Evolutionary conservation across 768 basidiomycete species (phyloP), one percentile per base, ranked within the genome.

Genomic region (Daedaleopsis sinensis): DNA sequence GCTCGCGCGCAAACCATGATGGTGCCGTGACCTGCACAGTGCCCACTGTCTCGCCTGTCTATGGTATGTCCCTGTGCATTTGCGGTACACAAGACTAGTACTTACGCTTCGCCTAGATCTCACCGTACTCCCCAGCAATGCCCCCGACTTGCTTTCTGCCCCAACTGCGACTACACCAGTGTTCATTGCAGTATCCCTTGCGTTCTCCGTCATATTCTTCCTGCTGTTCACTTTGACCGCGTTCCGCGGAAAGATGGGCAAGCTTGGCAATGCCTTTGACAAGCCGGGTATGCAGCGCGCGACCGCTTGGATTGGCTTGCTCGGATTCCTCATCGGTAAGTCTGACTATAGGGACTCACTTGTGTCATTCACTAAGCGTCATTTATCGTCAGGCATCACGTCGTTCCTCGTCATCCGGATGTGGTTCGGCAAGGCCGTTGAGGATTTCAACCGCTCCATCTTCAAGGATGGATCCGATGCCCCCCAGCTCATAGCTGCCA

Each of bases 371-470:
- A 16, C 4, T 19, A 8, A 19, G 5, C 23, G 13, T 19, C n/a
- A 10, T 24, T 36, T 15, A n/a, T 35, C 52, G 38, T 53, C 56
- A 91, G 90, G 90, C 15, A 72, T 90, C 59, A 85, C 84, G 3
- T 78, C 88, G 10, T 89, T 90, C 76, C 78, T 91, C 19, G 80
- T 93, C 60, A 74, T 89, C 55, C 84, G 89, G 62, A 89, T 93
- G 83, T 91, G 87, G 84, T 91, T 91, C 63, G 89, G 87, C 19
- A 91, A 92, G 72, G 85, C 90, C 2, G 84, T 87, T 0, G 82
- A 87, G 55, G 90, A 91, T 68, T 93, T 93, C 75, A 93, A 93
- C 70, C 69, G 76, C 47, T 84, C 78, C 54, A 85, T 93, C 54
- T 63, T 76, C 24, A 71, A 80, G 10, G 80, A 81, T 61, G 87